Evolutionary conservation across 2,329 filamentous ascomycete species (phyloP).

Genomic region (Saccharata proteae): DNA sequence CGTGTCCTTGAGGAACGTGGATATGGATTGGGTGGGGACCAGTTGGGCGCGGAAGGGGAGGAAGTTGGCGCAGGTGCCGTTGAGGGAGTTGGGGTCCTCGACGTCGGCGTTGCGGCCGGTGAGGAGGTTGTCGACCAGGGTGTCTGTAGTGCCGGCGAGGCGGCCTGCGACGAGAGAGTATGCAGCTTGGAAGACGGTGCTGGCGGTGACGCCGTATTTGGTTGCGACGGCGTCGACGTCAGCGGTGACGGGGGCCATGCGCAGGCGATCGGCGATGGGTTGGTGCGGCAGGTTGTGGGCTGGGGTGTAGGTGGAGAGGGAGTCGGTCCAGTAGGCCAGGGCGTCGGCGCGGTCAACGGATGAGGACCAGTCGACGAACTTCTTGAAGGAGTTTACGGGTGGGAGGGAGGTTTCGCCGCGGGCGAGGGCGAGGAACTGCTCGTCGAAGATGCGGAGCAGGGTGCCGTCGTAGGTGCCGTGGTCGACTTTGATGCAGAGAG

Average conservation of each 20-base stretch:
- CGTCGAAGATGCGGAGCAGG: constrained; percentile 25
- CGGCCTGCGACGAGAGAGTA: constrained; percentile 19
- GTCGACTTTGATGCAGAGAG: constrained; percentile 23
- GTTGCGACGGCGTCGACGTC: constrained; percentile 14
- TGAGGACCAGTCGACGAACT: constrained; percentile 15
- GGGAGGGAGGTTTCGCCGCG: constrained; percentile 10
- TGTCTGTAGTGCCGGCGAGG: constrained; percentile 12
- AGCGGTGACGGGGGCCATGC: constrained; percentile 5
- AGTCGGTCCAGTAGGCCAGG: constrained; percentile 13
- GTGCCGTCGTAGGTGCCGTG: constrained; percentile 26
- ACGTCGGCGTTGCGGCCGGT: constrained; percentile 28
- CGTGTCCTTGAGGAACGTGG: constrained; percentile 11
- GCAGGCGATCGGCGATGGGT: not conserved
- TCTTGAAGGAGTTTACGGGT: constrained; percentile 14
- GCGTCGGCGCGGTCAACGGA: constrained; percentile 10
- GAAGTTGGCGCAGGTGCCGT: constrained; percentile 28
- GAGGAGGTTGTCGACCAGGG: constrained; percentile 20
- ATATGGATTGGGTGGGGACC: constrained; percentile 2
- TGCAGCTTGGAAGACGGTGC: constrained; percentile 26
- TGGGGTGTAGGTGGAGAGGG: not conserved
- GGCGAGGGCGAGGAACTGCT: constrained; percentile 16
- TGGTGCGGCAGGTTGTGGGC: not conserved
- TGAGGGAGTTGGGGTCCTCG: constrained; percentile 24
- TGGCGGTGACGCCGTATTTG: constrained; percentile 17
- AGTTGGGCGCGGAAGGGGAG: constrained; percentile 18